Conservation (phyloP, 352 stramenopile genomes). For the Phytophthora cryptogea region DNA sequence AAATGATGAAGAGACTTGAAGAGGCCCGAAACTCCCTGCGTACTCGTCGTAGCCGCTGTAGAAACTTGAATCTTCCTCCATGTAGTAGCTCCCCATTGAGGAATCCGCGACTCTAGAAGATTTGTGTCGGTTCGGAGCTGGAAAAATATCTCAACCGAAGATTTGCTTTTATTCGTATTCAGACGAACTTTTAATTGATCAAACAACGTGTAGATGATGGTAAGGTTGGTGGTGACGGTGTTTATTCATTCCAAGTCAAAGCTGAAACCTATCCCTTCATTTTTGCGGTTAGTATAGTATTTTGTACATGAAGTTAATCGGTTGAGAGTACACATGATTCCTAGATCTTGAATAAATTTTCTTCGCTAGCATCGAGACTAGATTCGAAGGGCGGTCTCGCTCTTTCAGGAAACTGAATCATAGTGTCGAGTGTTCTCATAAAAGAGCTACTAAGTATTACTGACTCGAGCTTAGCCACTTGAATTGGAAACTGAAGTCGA, state of each 20-base stretch:
- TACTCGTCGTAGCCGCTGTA: constrained; percentile 72
- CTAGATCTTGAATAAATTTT: too few relatives aligned
- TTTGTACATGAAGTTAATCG: too few relatives aligned
- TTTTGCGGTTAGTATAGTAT: too few relatives aligned
- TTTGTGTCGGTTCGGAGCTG: constrained; percentile 26
- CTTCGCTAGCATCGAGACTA: too few relatives aligned
- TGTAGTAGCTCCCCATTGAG: constrained; percentile 29
- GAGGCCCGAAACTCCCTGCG: constrained; percentile 56
- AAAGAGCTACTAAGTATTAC: too few relatives aligned
- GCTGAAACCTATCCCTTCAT: constrained; percentile 12
- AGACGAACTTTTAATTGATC: too few relatives aligned
- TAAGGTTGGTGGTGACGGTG: too few relatives aligned
- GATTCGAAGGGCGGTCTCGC: too few relatives aligned
- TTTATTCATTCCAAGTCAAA: constrained; percentile 14
- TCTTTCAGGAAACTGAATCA: too few relatives aligned
- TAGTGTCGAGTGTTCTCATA: too few relatives aligned
- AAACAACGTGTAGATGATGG: not conserved
- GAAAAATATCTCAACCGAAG: constrained; percentile 3
- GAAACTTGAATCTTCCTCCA: constrained; percentile 11
- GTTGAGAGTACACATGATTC: too few relatives aligned
- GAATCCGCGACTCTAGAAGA: constrained; percentile 14
- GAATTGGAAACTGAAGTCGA: constrained; percentile 11
- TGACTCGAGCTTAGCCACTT: not conserved
- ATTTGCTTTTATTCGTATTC: not conserved
- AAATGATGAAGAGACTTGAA: constrained; percentile 31